Conservation (phyloP, 2,329 filamentous ascomycete species). For the Botrytis sinoallii region DNA sequence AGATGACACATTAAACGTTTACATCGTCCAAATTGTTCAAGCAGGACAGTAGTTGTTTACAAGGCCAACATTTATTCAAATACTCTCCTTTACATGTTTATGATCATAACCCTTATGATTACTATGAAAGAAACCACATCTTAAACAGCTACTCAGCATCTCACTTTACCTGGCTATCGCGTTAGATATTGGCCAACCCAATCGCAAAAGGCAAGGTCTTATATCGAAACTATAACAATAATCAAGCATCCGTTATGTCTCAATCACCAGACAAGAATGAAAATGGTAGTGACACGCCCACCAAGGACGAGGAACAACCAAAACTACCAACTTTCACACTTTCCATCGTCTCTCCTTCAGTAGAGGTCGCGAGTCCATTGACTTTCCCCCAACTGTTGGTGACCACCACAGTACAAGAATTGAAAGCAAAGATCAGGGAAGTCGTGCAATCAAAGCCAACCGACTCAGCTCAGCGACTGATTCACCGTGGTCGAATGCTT, state of each 20-base stretch:
- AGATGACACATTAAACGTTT: not conserved
- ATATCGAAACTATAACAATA: not conserved
- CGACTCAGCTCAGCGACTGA: constrained; percentile 56
- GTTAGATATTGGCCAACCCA: not conserved
- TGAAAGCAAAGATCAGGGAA: constrained; percentile 58
- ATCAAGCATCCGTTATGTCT: constrained; percentile 25
- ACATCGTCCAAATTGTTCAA: not conserved
- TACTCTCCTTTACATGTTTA: too few relatives aligned
- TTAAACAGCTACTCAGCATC: constrained; percentile 5
- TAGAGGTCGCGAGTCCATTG: constrained; percentile 50
- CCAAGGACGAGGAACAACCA: constrained; percentile 26
- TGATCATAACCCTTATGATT: not conserved
- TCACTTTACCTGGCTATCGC: not conserved
- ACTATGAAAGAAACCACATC: constrained; percentile 4
- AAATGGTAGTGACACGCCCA: constrained; percentile 22
- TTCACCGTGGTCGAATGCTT: constrained; percentile 57
- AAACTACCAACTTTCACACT: constrained; percentile 47
- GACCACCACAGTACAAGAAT: constrained; percentile 52
- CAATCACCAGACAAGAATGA: constrained; percentile 21
- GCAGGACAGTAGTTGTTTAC: not conserved
- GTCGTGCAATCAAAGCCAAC: constrained; percentile 48
- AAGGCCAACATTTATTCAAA: not conserved
- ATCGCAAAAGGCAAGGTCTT: not conserved
- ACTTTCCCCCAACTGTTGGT: constrained; percentile 48
- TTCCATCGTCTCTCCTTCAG: constrained; percentile 57